Percentiles rank a stretch among this genome's conserved stretches.
These are phyloP conservation scores for Didymella pinodella DNA, from an alignment of 2,329 filamentous ascomycete genomes.

Conservation along the genomic window DNA sequence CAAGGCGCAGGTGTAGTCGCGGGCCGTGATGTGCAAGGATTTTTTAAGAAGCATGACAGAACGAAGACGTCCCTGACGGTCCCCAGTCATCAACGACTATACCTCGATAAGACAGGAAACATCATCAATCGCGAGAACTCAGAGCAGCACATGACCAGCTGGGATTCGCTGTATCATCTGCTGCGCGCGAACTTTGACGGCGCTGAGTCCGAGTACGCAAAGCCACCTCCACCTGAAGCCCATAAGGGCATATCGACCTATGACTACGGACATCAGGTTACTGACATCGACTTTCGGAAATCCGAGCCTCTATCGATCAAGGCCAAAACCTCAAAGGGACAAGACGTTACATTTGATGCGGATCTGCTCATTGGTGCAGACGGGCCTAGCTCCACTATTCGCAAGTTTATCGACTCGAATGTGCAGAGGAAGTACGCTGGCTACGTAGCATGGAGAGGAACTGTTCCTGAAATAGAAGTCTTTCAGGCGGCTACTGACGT, in stretches of 20 bases:
- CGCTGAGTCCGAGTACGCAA: conserved; percentile 31
- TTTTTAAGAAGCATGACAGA: conserved; percentile 34
- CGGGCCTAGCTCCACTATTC: conserved; percentile 35
- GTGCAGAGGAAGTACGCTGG: conserved; percentile 33
- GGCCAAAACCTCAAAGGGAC: conserved; percentile 12
- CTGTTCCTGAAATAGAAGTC: conserved; percentile 31
- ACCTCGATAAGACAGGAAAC: conserved; percentile 32
- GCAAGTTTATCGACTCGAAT: conserved; percentile 25
- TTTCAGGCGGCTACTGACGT: conserved; percentile 25
- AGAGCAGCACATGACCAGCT: conserved; percentile 40
- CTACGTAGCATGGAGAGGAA: conserved; percentile 42
- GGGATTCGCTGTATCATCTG: conserved; percentile 40
- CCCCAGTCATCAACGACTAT: conserved; percentile 30
- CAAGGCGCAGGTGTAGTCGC: conserved; percentile 41
- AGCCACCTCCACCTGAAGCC: conserved; percentile 21
- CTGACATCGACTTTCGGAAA: conserved; percentile 18
- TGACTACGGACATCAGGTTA: conserved; percentile 31
- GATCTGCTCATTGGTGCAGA: conserved; percentile 39
- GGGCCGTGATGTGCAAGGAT: conserved; percentile 30
- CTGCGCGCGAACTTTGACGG: conserved; percentile 39
- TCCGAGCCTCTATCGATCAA: conserved; percentile 2
- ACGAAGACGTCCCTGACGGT: conserved; percentile 30
- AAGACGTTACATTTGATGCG: conserved; percentile 20
- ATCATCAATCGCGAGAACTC: conserved; percentile 30
- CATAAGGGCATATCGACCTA: conserved; percentile 27